Conservation (phyloP, 148 eudicot genomes). For the Rheum nobile region DNA sequence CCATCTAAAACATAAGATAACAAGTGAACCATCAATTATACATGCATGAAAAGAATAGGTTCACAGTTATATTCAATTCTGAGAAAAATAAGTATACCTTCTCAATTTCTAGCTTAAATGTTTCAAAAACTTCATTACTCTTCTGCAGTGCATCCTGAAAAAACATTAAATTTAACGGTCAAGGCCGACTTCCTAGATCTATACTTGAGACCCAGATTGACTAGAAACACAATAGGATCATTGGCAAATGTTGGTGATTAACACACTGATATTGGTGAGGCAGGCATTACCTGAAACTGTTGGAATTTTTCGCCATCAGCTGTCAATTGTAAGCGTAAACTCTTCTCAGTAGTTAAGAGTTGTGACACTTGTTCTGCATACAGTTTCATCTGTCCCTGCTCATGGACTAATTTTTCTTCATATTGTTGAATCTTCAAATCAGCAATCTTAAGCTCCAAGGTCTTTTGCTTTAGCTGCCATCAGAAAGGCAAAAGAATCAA, state of each 20-base stretch:
- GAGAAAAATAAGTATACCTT: slow-evolving; percentile 39
- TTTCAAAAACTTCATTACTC: slow-evolving; percentile 94
- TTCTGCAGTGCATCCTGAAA: slow-evolving; percentile 89
- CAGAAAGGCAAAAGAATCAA: not conserved
- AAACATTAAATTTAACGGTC: not conserved
- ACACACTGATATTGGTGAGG: not conserved
- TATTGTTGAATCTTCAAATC: slow-evolving; percentile 79
- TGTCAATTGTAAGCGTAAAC: slow-evolving; percentile 71
- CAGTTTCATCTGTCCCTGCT: slow-evolving; percentile 72
- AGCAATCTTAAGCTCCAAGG: slow-evolving; percentile 84
- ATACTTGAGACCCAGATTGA: not conserved
- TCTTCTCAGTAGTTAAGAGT: slow-evolving; percentile 73
- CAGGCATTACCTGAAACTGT: slow-evolving; percentile 65
- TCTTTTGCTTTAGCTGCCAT: slow-evolving; percentile 79
- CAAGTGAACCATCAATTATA: slow-evolving; percentile 5
- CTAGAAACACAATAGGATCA: not conserved
- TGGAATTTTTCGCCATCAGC: slow-evolving; percentile 98
- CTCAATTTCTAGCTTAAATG: slow-evolving; percentile 92
- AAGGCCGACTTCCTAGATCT: not conserved
- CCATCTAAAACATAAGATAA: slow-evolving; percentile 47
- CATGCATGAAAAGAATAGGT: slow-evolving; percentile 10
- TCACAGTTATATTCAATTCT: slow-evolving; percentile 1
- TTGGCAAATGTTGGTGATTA: not conserved
- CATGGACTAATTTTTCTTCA: slow-evolving; percentile 68
- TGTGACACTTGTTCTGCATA: slow-evolving; percentile 87